A percentile compares a stretch with the other conserved stretches of the same genome.
Conservation (phyloP, 108 stramenopile species). For the Cyclotella cryptica region DNA sequence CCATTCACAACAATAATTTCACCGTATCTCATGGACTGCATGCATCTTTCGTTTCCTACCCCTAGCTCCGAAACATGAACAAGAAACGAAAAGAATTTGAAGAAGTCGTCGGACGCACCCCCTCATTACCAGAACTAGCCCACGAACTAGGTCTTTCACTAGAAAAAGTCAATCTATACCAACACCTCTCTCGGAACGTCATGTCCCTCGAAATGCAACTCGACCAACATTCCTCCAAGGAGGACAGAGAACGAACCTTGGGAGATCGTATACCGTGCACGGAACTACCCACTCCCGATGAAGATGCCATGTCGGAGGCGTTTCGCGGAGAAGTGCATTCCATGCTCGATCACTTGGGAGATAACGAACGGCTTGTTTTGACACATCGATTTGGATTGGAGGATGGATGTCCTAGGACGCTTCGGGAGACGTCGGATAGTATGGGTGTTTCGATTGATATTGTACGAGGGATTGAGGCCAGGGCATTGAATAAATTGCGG, state of each 20-base stretch:
- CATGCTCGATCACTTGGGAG: conserved; percentile 62
- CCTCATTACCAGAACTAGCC: conserved; percentile 79
- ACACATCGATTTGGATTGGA: conserved; percentile 87
- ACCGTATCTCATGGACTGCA: too few species aligned
- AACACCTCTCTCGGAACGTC: conserved; percentile 57
- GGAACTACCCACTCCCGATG: conserved; percentile 74
- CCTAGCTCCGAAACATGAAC: conserved; percentile 63
- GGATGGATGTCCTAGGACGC: conserved; percentile 64
- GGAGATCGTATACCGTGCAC: conserved; percentile 70
- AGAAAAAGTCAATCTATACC: conserved; percentile 71
- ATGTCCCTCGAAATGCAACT: conserved; percentile 70
- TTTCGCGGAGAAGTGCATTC: conserved; percentile 64
- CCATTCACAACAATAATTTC: too few species aligned
- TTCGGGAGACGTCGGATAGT: conserved; percentile 80
- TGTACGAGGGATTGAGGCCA: conserved; percentile 85
- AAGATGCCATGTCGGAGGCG: conserved; percentile 63
- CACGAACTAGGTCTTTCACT: conserved; percentile 70
- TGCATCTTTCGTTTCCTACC: not conserved
- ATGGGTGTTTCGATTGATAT: conserved; percentile 81
- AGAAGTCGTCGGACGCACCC: conserved; percentile 66
- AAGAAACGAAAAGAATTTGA: conserved; percentile 64
- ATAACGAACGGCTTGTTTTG: conserved; percentile 82
- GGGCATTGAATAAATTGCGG: conserved; percentile 92
- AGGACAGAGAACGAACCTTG: conserved; percentile 60
- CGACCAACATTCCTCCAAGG: conserved; percentile 28